Percentiles rank a stretch among this genome's conserved stretches.
phyloP scores from a whole-genome alignment of 768 basidiomycete genomes.

The Mycena kentingensis region DNA sequence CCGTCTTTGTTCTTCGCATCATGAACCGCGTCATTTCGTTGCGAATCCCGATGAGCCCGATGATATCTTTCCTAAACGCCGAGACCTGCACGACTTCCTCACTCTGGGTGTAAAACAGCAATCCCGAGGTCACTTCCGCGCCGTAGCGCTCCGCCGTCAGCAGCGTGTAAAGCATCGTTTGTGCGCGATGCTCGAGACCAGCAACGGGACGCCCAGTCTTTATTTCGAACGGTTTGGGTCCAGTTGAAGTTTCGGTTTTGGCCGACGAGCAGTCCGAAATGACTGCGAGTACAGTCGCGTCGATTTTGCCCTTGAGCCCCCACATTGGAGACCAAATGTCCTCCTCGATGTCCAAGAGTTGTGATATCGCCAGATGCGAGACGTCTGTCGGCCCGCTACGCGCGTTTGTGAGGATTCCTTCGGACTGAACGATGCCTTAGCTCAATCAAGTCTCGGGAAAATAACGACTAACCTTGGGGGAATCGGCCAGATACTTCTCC shows the following conservation, averaged over 20 bases:
- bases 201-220: slow-evolving; percentile 83
- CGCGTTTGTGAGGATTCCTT: slow-evolving; percentile 67
- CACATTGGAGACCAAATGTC: slow-evolving; percentile 97
- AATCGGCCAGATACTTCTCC: slow-evolving; percentile 61
- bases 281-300: slow-evolving; percentile 78
- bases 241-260: slow-evolving; percentile 31
- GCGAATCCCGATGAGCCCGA: slow-evolving; percentile 76
- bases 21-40: slow-evolving; percentile 86
- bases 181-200: slow-evolving; percentile 92
- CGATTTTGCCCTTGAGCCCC: slow-evolving; percentile 94
- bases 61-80: slow-evolving; percentile 76
- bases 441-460: neutral
- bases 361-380: slow-evolving; percentile 68
- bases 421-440: neutral
- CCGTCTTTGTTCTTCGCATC: slow-evolving; percentile 48
- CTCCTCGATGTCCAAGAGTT: slow-evolving; percentile 89
- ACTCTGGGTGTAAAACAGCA: slow-evolving; percentile 93
- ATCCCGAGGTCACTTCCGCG: slow-evolving; percentile 73
- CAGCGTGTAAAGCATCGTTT: slow-evolving; percentile 96
- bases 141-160: slow-evolving; percentile 91
- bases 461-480: slow-evolving; percentile 58
- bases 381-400: slow-evolving; percentile 51
- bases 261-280: slow-evolving; percentile 46
- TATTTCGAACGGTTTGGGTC: slow-evolving; percentile 85
- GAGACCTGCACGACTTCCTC: slow-evolving; percentile 86